Conservation (phyloP, 129 eudicot genomes). For the Escallonia herrerae region DNA sequence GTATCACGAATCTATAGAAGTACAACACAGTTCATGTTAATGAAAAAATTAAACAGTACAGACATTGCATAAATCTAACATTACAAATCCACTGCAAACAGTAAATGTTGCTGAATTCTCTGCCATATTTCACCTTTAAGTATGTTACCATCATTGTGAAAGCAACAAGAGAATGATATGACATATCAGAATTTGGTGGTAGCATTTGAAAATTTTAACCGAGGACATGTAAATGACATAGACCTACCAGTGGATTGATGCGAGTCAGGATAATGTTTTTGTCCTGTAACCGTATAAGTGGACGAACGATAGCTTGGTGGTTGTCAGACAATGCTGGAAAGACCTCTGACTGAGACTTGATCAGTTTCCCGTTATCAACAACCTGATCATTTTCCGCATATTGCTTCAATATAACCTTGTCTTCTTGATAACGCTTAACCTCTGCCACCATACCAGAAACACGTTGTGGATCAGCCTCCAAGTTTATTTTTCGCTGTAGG, state of each 20-base stretch:
- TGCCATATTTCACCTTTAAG: background rate
- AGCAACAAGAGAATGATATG: background rate
- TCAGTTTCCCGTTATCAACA: constrained; percentile 69
- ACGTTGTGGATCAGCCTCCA: constrained; percentile 85
- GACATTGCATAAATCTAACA: background rate
- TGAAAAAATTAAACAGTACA: no score
- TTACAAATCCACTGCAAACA: background rate
- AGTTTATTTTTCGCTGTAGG: constrained; percentile 57
- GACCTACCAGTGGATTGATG: constrained; percentile 73
- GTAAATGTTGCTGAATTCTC: background rate
- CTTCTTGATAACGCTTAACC: constrained; percentile 85
- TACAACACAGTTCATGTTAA: background rate
- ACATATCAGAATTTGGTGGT: no score
- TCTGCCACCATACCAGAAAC: constrained; percentile 73
- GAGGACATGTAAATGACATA: background rate
- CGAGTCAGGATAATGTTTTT: constrained; percentile 91
- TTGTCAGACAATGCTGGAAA: constrained; percentile 69
- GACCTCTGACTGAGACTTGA: constrained; percentile 69
- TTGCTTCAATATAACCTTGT: constrained; percentile 71
- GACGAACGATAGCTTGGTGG: constrained; percentile 76
- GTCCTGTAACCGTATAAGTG: constrained; percentile 80
- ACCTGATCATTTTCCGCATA: constrained; percentile 94
- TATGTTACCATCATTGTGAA: background rate
- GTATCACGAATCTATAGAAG: constrained; percentile 85
- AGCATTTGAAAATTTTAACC: background rate